Evolutionary conservation across 257 asterid species (phyloP), one percentile per base, ranked within the genome.

Genomic region (Datura wrightii): DNA sequence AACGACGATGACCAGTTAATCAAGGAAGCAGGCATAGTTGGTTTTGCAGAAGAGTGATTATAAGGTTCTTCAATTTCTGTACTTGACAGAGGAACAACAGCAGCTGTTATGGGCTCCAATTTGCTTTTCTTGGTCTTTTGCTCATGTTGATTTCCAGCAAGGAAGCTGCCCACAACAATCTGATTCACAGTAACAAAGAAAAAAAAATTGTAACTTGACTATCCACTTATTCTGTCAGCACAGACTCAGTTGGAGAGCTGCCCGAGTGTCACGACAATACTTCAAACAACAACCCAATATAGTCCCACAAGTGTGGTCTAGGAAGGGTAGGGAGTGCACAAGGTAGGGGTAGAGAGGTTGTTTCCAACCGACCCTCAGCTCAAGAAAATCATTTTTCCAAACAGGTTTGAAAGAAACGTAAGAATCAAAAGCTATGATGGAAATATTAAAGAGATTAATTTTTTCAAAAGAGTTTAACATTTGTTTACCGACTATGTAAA

Each of bases 161-260:
- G 88, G 85, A 96, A 96, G 86, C 99, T 96, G 79, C 99, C 99
- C 0, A 96, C 90, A 18, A 96, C 97, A 74, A 96, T 96, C 99
- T 96, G 84, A 66, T 48, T 84, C 76, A 83, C 55, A 48, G 0
- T 14, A 18, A 41, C 78, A 42, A 79, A 69, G 39, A 24, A 14
- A 69, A 67, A 34, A n/a, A 34, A 63, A 5, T 4, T 31, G 42
- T 72, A 46, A 46, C 46, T 46, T 46, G n/a, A 24, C 0, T 24
- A 24, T 24, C 31, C 31, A 24, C 31, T 24, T 24, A 24, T 24
- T 24, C 31, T 24, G 31, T 24, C 31, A 24, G 31, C 31, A 1
- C 31, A 24, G 31, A 24, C 31, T 24, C 31, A 24, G 31, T 24
- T 24, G 31, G 31, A 24, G 31, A 24, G 31, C 31, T 24, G 31